Evolutionary conservation across 108 stramenopile genomes (phyloP), one percentile per base, ranked within the genome.

Genomic region (Cylindrotheca fusiformis): DNA sequence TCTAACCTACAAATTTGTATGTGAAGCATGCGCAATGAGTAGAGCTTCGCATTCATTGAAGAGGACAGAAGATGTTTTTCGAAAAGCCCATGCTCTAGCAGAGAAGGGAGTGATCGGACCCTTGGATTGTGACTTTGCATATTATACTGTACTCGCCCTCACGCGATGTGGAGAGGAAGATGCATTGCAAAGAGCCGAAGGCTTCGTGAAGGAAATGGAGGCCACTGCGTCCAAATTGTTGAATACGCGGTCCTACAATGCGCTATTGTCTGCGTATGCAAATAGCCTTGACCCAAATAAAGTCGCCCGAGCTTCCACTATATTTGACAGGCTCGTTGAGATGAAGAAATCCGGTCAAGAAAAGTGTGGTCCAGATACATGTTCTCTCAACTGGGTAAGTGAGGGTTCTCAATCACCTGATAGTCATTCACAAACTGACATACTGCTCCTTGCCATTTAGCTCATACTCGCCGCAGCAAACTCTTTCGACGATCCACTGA

Each of bases 351-450:
- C 5, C 10, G 63, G 82, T 2, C 69, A 81, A 46, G 44, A 55
- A 48, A 74, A 79, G 36, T 82, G 71, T n/a, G 67, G 67, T 47
- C 85, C 85, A 10, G 72, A 78, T 52, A 75, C 76, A 4, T 70
- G 66, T 68, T 75, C 81, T 1, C 83, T 80, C 79, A 86, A 69
- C 25, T 60, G 47, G 58, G 68, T 69, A 48, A 31, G 63, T 52
- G 24, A 10, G 17, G 2, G 22, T 36, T 58, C 3, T 55, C 6
- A 51, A n/a, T 51, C 22, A 17, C 14, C 17, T 45, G 44, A 17
- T 14, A 45, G 44, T 45, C 12, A 45, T 14, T 14, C 17, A 45
- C 17, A 10, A 45, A 45, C 44, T 45, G 12, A 45, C 44, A 45
- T 17, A 17, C 17, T 45, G 44, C 44, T 45, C 50, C 50, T 51